phyloP scores from a whole-genome alignment of 31 red algal genomes.

The Odonthalia washingtoniensis region DNA sequence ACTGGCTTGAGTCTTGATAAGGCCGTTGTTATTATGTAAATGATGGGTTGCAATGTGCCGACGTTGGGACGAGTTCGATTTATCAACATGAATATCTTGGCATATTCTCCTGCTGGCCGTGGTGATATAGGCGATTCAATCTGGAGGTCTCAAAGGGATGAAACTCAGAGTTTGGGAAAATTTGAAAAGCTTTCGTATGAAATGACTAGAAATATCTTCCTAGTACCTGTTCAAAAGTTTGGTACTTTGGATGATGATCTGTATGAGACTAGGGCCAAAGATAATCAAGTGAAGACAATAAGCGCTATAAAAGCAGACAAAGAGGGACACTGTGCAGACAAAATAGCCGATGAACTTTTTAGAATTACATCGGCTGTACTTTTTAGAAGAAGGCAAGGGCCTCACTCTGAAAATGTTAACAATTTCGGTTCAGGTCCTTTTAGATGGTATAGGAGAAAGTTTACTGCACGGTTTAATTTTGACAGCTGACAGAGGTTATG shows the following conservation, averaged over 20 bases:
- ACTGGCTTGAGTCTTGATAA: not conserved
- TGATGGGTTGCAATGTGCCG: not conserved
- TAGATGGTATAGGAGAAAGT: not conserved
- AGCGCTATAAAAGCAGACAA: constrained; percentile 8
- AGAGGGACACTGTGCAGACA: constrained; percentile 23
- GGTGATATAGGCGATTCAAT: not conserved
- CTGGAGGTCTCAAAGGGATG: constrained; percentile 4
- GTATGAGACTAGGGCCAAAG: not conserved
- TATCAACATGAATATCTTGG: constrained; percentile 10
- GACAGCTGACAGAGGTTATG: constrained; percentile 5
- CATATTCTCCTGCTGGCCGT: not conserved
- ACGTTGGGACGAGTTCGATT: not conserved
- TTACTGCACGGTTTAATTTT: not conserved
- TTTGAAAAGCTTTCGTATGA: constrained; percentile 4
- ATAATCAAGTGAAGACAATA: constrained; percentile 16
- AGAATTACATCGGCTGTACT: not conserved
- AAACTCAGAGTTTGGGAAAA: not conserved
- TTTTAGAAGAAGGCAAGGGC: not conserved
- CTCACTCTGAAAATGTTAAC: not conserved
- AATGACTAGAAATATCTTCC: not conserved
- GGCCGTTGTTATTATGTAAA: constrained; percentile 5
- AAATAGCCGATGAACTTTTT: not conserved
- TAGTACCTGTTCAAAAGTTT: not conserved
- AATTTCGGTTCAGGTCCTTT: not conserved
- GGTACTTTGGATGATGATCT: constrained; percentile 21